Conservation (phyloP, 768 basidiomycete species). For the Suillus subluteus region DNA sequence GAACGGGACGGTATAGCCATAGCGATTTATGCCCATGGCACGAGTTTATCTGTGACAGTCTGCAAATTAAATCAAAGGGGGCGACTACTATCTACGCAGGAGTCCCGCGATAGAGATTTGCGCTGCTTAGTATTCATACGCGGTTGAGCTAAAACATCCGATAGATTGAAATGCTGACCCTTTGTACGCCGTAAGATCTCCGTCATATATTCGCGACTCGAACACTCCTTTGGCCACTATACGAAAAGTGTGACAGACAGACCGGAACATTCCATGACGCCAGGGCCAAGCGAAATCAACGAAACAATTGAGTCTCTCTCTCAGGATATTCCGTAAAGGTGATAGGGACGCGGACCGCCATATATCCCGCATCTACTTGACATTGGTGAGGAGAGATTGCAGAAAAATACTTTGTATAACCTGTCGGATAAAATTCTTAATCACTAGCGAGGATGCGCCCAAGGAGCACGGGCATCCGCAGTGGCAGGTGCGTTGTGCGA, state of each 20-base stretch:
- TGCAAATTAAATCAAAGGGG: slow-evolving; percentile 9
- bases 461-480: slow-evolving; percentile 20
- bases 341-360: slow-evolving; percentile 7
- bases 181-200: slow-evolving; percentile 15
- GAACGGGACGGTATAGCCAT: neutral
- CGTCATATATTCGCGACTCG: neutral
- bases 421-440: neutral
- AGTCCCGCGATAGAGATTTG: neutral
- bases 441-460: slow-evolving; percentile 13
- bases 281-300: slow-evolving; percentile 6
- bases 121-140: neutral
- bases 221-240: neutral
- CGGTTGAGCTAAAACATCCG: neutral
- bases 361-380: neutral
- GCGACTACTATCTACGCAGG: slow-evolving; percentile 7
- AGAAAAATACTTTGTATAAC: slow-evolving; percentile 5
- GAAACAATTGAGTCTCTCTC: neutral
- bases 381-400: neutral
- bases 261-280: slow-evolving; percentile 2
- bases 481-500: slow-evolving; percentile 3
- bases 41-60: too few species aligned
- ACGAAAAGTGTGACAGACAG: slow-evolving; percentile 6
- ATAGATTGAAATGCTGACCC: neutral
- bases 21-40: neutral
- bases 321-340: slow-evolving; percentile 9